Base-by-base conservation (phyloP, 2,329 filamentous ascomycete species). In the Penicillium olsonii region DNA sequence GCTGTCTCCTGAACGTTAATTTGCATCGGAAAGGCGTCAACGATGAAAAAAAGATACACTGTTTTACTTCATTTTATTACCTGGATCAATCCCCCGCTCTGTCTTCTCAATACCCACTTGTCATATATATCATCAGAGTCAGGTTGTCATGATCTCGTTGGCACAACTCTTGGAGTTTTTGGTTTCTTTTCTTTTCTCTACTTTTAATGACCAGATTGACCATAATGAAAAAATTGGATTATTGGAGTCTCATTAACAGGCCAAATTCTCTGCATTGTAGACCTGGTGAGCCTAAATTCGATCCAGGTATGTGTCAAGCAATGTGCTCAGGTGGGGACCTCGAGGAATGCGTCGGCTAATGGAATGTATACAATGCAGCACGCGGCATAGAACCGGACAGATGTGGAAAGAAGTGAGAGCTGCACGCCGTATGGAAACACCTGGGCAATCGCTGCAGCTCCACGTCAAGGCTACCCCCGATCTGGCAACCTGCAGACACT, bases 21-120 rank as follows among this genome's bases (percentile, higher is more conserved):
- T 54, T 56, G 56, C 58, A 55, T 59, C 48, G 42, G 48, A 24
- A 24, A 45, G 56, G 56, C 55, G 56, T 55, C 46, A 34, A 24
- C 52, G 35, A 26, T 45, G 53, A 50, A 47, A 53, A n/a, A 24
- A 39, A 51, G n/a, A 50, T 41, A 47, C 4, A 41, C 22, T 35
- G 14, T 35, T 41, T 34, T 42, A 14, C 18, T 42, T 20, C 8
- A 18, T 15, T 31, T 15, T 19, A 8, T 42, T 18, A n/a, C 15
- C 12, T 37, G 37, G 29, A 42, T 47, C 31, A 47, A n/a, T 14
- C n/a, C 24, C 14, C 45, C 22, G 6, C 26, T 37, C 34, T 34
- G 12, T 15, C 37, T 17, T 22, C 20, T 42, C 22, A 49, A 45
- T 49, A 49, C 46, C 46, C 26, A 38, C 24, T 18, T 49, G 47